Evolutionary conservation across 345 rosid species (phyloP), one percentile per base, ranked within the genome.

Genomic region (Salix udensis): DNA sequence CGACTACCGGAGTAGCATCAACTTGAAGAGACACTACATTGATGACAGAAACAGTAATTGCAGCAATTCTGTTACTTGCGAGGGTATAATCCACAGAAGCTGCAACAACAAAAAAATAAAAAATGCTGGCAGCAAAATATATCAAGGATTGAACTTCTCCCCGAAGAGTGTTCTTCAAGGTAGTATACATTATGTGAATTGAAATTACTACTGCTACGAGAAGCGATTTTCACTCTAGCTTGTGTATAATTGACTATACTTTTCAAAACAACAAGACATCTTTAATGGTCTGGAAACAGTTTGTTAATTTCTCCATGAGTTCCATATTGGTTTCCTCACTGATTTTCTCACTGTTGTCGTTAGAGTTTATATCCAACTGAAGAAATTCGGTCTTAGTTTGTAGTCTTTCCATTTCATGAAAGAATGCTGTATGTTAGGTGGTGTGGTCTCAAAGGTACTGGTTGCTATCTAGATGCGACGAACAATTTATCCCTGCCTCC

Each of bases 161-260:
- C 91, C 88, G 10, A 89, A 83, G 74, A 88, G 91, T 72, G 88
- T 89, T 84, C 90, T 87, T 84, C 88, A 84, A 87, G 94, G 89
- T 89, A 83, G n/a, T 11, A 14, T n/a, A 11, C 18, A n/a, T 21
- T 6, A 7, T 67, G 30, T 21, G 15, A 28, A 71, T 39, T 9
- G 46, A 48, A 70, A 71, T 77, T 46, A 28, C 7, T 31, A 52
- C 5, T 34, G 44, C 36, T n/a, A 72, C 24, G 30, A 26, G 10
- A 39, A 13, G 23, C 36, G 9, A 60, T 15, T 76, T 50, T 53
- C 28, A n/a, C 12, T 7, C 12, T 65, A n/a, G 30, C 34, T 4
- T 14, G 60, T 40, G 18, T 10, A 11, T 24, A 37, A n/a, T 37
- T 36, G 13, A 39, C 50, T 46, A 46, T 46, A 14, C 50, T 46